phyloP scores from a whole-genome alignment of 768 basidiomycete genomes.

The Lepiota brunneoincarnata region DNA sequence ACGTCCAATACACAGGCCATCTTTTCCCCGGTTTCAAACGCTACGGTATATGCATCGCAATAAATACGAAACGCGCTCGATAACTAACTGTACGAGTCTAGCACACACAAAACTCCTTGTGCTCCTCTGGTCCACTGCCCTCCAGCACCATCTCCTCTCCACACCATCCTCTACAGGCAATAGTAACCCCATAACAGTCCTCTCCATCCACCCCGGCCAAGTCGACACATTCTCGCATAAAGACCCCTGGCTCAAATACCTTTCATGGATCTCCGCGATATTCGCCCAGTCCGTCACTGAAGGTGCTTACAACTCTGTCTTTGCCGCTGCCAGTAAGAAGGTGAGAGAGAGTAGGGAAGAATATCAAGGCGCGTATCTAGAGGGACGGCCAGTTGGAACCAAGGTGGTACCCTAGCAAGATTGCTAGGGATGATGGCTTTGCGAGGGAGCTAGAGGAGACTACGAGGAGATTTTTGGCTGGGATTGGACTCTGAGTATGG shows the following conservation, averaged over 20 bases:
- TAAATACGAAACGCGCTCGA: not conserved
- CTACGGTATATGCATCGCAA: not conserved
- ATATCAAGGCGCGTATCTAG: constrained; percentile 25
- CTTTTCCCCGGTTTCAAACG: not conserved
- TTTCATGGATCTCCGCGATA: constrained; percentile 18
- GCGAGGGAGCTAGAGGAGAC: constrained; percentile 11
- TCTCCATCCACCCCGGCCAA: constrained; percentile 24
- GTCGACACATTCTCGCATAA: constrained; percentile 28
- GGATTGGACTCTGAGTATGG: not conserved
- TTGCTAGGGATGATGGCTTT: constrained; percentile 13
- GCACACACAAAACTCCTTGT: not conserved
- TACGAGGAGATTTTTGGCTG: constrained; percentile 9
- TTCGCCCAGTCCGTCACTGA: constrained; percentile 17
- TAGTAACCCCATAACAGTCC: constrained; percentile 17
- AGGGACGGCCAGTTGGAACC: constrained; percentile 19
- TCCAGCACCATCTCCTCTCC: not conserved
- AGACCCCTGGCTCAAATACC: constrained; percentile 13
- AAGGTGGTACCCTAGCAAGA: constrained; percentile 11
- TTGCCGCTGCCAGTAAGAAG: constrained; percentile 26
- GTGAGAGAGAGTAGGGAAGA: constrained; percentile 17
- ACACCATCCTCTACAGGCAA: no score
- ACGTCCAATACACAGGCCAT: not conserved
- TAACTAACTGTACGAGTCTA: no score
- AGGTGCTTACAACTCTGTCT: constrained; percentile 26
- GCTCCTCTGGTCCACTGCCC: not conserved